phyloP scores from a whole-genome alignment of 2,329 filamentous ascomycete species.

The Dryadomyces quercus-mongolicae region DNA sequence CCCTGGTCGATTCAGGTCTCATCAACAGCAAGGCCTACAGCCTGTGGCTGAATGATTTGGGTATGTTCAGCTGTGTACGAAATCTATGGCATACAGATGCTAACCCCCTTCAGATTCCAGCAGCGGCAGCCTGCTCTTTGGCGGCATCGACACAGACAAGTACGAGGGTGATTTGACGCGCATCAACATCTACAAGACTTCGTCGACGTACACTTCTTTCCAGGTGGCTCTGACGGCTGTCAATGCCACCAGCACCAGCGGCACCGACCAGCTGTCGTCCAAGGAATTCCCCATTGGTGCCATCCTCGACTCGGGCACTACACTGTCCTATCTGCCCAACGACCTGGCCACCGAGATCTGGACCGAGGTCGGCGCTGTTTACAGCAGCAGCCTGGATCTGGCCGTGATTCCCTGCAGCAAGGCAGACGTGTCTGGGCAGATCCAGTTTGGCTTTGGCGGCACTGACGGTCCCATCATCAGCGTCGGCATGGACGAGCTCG shows the following conservation, averaged over 20 bases:
- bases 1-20: slow-evolving; percentile 48
- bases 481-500: slow-evolving; percentile 42
- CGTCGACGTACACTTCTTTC: slow-evolving; percentile 32
- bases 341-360: slow-evolving; percentile 42
- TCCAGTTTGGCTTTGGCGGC: slow-evolving; percentile 42
- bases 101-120: slow-evolving; percentile 31
- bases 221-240: slow-evolving; percentile 35
- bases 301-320: slow-evolving; percentile 66
- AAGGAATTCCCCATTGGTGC: slow-evolving; percentile 38
- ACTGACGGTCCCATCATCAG: slow-evolving; percentile 35
- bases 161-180: slow-evolving; percentile 51
- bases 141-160: slow-evolving; percentile 68
- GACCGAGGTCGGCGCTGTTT: slow-evolving; percentile 41
- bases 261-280: slow-evolving; percentile 33
- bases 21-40: slow-evolving; percentile 61
- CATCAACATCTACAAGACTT: slow-evolving; percentile 42
- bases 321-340: slow-evolving; percentile 56
- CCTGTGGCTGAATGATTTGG: slow-evolving; percentile 50
- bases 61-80: slow-evolving; percentile 12
- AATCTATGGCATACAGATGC: not conserved
- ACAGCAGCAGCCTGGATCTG: slow-evolving; percentile 21
- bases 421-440: slow-evolving; percentile 30
- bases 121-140: slow-evolving; percentile 63
- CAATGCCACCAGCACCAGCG: slow-evolving; percentile 33
- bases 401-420: slow-evolving; percentile 40